Conservation (phyloP, 192 early-diverging fungal genomes). For the Lobosporangium transversale region DNA sequence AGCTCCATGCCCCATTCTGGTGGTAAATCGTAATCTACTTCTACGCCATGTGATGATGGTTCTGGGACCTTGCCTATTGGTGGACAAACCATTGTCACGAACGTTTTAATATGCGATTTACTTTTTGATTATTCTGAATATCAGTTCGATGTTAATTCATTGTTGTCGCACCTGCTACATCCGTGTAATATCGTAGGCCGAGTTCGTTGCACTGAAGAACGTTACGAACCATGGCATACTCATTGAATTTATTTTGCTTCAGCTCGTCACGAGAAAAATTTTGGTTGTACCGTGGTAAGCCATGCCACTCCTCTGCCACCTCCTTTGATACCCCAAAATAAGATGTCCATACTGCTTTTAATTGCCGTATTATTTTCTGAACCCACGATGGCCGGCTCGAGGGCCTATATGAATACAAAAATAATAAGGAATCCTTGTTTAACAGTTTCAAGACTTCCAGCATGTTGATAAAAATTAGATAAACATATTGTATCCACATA, state of each 20-base stretch:
- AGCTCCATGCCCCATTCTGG: slow-evolving; percentile 81
- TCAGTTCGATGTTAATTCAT: not conserved
- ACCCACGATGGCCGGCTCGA: slow-evolving; percentile 10
- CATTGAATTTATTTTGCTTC: slow-evolving; percentile 49
- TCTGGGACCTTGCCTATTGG: slow-evolving; percentile 56
- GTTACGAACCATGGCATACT: slow-evolving; percentile 75
- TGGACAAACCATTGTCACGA: too few species aligned
- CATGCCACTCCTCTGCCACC: slow-evolving; percentile 63
- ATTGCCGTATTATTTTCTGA: slow-evolving; percentile 4
- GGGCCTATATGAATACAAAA: slow-evolving; percentile 5
- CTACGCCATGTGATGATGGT: slow-evolving; percentile 10
- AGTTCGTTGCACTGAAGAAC: slow-evolving; percentile 67
- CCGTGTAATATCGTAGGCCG: slow-evolving; percentile 70
- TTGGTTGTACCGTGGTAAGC: slow-evolving; percentile 68
- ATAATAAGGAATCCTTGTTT: not conserved
- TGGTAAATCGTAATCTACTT: slow-evolving; percentile 55
- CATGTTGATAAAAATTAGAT: not conserved
- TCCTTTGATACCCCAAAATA: slow-evolving; percentile 35
- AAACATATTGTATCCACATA: slow-evolving; percentile 13
- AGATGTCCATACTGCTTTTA: slow-evolving; percentile 25
- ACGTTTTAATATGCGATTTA: too few species aligned
- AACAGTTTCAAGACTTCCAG: too few species aligned
- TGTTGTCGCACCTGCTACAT: slow-evolving; percentile 65
- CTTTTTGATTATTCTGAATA: not conserved
- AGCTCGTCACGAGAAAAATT: slow-evolving; percentile 31